A percentile compares a stretch with the other conserved stretches of the same genome.
These are phyloP conservation scores for Hyphopichia pseudoburtonii DNA, from an alignment of 1,139 yeast species.

Conservation along the genomic window DNA sequence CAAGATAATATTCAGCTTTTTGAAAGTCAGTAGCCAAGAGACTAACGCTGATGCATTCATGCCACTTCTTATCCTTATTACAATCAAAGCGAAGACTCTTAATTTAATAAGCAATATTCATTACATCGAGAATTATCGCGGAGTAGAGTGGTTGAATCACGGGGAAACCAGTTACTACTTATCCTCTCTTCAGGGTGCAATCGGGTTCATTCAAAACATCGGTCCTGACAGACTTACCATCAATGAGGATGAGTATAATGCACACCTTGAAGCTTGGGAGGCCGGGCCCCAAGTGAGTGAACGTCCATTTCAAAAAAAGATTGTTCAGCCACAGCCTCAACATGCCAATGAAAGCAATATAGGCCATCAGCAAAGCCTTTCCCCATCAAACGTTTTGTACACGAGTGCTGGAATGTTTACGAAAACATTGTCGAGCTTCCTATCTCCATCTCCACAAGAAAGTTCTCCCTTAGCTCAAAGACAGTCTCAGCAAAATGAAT, in stretches of 20 bases:
- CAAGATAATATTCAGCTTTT: conserved; percentile 84
- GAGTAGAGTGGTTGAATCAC: conserved; percentile 61
- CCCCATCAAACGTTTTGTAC: conserved; percentile 51
- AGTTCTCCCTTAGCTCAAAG: conserved; percentile 6
- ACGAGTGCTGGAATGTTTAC: conserved; percentile 56
- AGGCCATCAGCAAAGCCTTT: conserved; percentile 20
- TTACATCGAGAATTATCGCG: conserved; percentile 83
- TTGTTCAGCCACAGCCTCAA: conserved; percentile 23
- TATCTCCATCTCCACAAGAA: conserved; percentile 43
- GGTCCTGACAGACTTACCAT: conserved; percentile 61
- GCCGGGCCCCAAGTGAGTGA: conserved; percentile 29
- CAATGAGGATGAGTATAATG: conserved; percentile 52
- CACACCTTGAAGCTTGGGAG: conserved; percentile 51
- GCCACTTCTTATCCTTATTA: conserved; percentile 79
- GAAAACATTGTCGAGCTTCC: conserved; percentile 45
- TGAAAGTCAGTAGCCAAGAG: conserved; percentile 70
- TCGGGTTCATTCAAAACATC: conserved; percentile 68
- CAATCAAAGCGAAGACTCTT: conserved; percentile 64
- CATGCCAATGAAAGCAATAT: conserved; percentile 8
- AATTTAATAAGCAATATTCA: conserved; percentile 73
- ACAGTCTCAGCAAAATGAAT: conserved; percentile 6
- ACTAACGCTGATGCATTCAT: conserved; percentile 89
- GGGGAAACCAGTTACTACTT: conserved; percentile 91
- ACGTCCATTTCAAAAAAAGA: conserved; percentile 8
- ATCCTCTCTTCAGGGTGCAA: conserved; percentile 84